Evolutionary conservation across 257 asterid species (phyloP).

Genomic region (Plantago major): DNA sequence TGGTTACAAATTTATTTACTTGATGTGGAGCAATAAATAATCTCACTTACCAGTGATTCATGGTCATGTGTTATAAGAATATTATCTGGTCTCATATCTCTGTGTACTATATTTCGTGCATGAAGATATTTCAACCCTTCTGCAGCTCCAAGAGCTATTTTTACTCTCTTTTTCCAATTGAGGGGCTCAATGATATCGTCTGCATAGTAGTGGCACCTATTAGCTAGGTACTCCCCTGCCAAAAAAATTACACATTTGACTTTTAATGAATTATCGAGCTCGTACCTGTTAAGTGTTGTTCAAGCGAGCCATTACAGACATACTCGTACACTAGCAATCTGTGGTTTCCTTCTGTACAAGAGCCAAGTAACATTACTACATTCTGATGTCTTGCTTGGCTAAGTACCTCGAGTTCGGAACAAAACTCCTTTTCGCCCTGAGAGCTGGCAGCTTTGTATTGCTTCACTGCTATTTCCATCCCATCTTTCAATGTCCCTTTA

Average conservation of each 20-base stretch:
- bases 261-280: neutral
- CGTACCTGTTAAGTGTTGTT: slow-evolving; percentile 46
- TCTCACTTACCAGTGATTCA: slow-evolving; percentile 54
- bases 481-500: slow-evolving; percentile 42
- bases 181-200: slow-evolving; percentile 29
- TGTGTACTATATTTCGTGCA: slow-evolving; percentile 45
- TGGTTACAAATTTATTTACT: no score
- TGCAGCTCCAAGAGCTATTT: no score
- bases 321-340: slow-evolving; percentile 70
- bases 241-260: no score
- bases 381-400: slow-evolving; percentile 67
- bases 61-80: slow-evolving; percentile 78
- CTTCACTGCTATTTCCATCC: slow-evolving; percentile 59
- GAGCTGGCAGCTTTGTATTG: slow-evolving; percentile 58
- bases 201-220: slow-evolving; percentile 22
- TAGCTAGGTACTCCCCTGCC: neutral
- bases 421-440: slow-evolving; percentile 73
- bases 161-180: slow-evolving; percentile 60
- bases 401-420: slow-evolving; percentile 55
- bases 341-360: slow-evolving; percentile 50
- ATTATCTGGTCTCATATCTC: slow-evolving; percentile 71
- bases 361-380: slow-evolving; percentile 62
- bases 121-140: slow-evolving; percentile 64
- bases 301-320: slow-evolving; percentile 67
- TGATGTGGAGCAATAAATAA: no score